Conservation (phyloP, 495 filamentous ascomycete species). For the Penicillium taxi region DNA sequence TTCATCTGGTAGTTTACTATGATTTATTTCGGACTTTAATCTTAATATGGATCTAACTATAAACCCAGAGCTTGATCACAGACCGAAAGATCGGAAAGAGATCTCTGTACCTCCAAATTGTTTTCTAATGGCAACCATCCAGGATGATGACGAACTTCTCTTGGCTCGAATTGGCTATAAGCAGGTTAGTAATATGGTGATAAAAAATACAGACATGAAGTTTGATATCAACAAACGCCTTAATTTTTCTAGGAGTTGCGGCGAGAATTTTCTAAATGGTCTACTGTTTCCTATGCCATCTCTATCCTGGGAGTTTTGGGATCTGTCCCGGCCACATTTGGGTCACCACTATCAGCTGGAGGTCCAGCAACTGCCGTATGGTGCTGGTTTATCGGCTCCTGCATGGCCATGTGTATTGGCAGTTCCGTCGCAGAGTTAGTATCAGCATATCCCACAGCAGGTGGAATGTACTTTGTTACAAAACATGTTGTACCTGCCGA, state of each 20-base stretch:
- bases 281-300: slow-evolving; percentile 66
- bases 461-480: slow-evolving; percentile 59
- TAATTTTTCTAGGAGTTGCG: slow-evolving; percentile 40
- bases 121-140: slow-evolving; percentile 39
- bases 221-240: neutral
- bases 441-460: slow-evolving; percentile 56
- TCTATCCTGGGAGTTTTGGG: slow-evolving; percentile 64
- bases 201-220: slow-evolving; percentile 3
- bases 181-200: slow-evolving; percentile 41
- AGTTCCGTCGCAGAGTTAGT: slow-evolving; percentile 57
- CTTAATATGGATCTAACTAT: slow-evolving; percentile 10
- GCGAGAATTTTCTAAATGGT: slow-evolving; percentile 67
- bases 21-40: no score
- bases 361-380: slow-evolving; percentile 64
- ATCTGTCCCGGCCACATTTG: slow-evolving; percentile 62
- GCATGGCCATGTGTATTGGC: slow-evolving; percentile 60
- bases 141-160: slow-evolving; percentile 58
- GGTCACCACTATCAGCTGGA: slow-evolving; percentile 53
- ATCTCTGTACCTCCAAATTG: neutral
- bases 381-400: slow-evolving; percentile 63
- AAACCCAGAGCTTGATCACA: slow-evolving; percentile 9
- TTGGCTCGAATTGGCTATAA: slow-evolving; percentile 61
- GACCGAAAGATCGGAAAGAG: neutral
- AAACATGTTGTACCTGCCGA: slow-evolving; percentile 51
- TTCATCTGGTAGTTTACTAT: no score